Conservation (phyloP, 768 basidiomycete genomes). For the Leccinum uliginosum region DNA sequence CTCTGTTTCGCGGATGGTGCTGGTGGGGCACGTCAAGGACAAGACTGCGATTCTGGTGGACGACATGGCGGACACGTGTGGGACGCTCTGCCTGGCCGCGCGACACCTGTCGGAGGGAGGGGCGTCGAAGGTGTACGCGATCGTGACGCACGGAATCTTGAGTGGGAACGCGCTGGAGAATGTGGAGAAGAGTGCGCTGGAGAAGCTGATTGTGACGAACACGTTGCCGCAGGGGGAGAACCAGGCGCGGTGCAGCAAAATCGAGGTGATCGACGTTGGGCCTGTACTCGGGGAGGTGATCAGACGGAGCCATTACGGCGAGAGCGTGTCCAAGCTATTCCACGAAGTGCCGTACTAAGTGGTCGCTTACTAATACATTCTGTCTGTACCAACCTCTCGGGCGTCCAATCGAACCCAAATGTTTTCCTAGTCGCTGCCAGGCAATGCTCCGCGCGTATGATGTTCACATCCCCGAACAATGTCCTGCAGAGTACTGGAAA, state of each 20-base stretch:
- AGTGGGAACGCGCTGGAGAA: slow-evolving; percentile 81
- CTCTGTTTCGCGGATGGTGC: slow-evolving; percentile 90
- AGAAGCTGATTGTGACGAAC: slow-evolving; percentile 97
- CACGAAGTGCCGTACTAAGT: slow-evolving; percentile 81
- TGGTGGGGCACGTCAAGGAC: slow-evolving; percentile 90
- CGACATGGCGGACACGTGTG: slow-evolving; percentile 98
- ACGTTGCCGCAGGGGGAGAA: slow-evolving; percentile 89
- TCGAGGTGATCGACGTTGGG: slow-evolving; percentile 94
- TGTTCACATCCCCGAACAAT: slow-evolving; percentile 32
- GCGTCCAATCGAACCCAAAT: slow-evolving; percentile 3
- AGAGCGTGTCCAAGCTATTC: slow-evolving; percentile 85
- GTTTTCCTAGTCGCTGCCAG: slow-evolving; percentile 22
- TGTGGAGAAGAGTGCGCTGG: slow-evolving; percentile 69
- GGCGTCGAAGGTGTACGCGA: slow-evolving; percentile 77
- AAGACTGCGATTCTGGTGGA: slow-evolving; percentile 95
- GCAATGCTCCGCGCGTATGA: slow-evolving; percentile 33
- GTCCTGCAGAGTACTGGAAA: slow-evolving; percentile 22
- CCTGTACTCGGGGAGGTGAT: slow-evolving; percentile 96
- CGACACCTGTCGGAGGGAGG: slow-evolving; percentile 86
- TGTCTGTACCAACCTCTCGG: neutral
- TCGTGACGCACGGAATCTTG: slow-evolving; percentile 96
- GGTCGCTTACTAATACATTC: slow-evolving; percentile 14
- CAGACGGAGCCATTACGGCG: slow-evolving; percentile 94
- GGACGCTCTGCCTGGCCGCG: slow-evolving; percentile 90
- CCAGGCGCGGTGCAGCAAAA: slow-evolving; percentile 64